Base-by-base conservation (phyloP, 2,329 filamentous ascomycete species). In the Verticillium tricorpus region DNA sequence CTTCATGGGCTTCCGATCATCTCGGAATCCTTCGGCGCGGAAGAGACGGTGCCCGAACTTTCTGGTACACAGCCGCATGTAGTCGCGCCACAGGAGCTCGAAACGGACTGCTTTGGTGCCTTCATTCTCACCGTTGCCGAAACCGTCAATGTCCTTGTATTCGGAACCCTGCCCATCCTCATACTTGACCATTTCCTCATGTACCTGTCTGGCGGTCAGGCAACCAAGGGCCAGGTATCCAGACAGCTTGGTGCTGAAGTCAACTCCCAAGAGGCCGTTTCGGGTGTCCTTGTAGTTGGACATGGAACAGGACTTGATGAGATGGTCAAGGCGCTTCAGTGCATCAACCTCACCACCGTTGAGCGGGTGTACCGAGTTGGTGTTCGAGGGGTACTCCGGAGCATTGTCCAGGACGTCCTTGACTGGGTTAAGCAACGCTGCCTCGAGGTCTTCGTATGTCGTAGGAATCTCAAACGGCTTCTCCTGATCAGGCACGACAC, bases 11-110 rank as follows among this genome's bases (percentile, higher is more conserved):
- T 77, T 74, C 3, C 74, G 71, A 11, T 77, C 74, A 14, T 76
- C 73, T 17, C 83, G 82, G 67, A 92, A 91, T 0, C 91, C 91
- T 5, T 82, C 79, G 1, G 88, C 73, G 14, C 78, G 76, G 71
- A 92, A 94, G 4, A 94, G 80, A 25, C 83, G 84, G 17, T 73
- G 70, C 0, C 85, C 83, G 64, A 90, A 92, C 68, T 93, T 93
- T 35, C 82, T 81, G 6, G 86, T 88, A 70, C 89, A 92, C 0
- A 94, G 81, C 1, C 89, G 82, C 88, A 94, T 92, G 69, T 93
- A 94, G 69, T 94, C 91, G 50, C 91, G 79, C 90, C 89, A 92
- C 0, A 94, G 73, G 0, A 95, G 78, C 69, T 94, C 90, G 61
- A 91, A 88, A 0, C 91, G 84, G 1, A 94, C 82, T 0, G 81